Evolutionary conservation across 2,329 filamentous ascomycete species (phyloP).

Genomic region (Penicillium sp.): DNA sequence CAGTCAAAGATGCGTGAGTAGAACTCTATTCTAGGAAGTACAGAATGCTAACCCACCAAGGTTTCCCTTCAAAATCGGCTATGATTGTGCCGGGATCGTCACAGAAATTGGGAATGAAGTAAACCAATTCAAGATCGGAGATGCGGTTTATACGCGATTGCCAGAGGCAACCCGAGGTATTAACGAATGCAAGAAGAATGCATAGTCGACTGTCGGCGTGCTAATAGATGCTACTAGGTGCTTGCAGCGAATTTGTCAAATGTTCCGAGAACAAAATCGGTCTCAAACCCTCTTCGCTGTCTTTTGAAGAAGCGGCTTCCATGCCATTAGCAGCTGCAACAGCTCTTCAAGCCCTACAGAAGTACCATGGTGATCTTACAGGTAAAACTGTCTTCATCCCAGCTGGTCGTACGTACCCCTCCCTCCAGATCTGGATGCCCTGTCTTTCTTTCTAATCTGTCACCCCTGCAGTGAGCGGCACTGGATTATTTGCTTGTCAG

Average conservation of each 20-base stretch:
- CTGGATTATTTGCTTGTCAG: conserved; percentile 54
- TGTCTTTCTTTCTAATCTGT: neutral
- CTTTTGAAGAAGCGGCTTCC: conserved; percentile 50
- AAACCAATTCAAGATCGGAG: conserved; percentile 42
- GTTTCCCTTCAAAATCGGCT: conserved; percentile 51
- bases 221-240: conserved; percentile 27
- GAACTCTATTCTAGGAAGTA: neutral
- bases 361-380: conserved; percentile 51
- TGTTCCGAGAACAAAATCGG: conserved; percentile 39
- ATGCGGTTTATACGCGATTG: conserved; percentile 44
- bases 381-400: conserved; percentile 59
- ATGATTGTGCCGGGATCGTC: conserved; percentile 48
- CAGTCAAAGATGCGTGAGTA: conserved; percentile 37
- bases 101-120: conserved; percentile 40
- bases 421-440: neutral
- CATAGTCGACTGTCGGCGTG: no score
- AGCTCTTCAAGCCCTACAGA: conserved; percentile 48
- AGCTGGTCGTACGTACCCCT: conserved; percentile 42
- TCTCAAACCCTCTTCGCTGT: conserved; percentile 46
- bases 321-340: neutral
- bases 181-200: no score
- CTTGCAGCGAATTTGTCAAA: conserved; percentile 44
- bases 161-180: conserved; percentile 36
- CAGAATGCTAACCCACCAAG: conserved; percentile 19
- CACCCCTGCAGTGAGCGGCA: conserved; percentile 46